Evolutionary conservation across 1,284 basidiomycete genomes (phyloP), one percentile per base, ranked within the genome.

Genomic region (Ceratorhiza oryzae-sativae): DNA sequence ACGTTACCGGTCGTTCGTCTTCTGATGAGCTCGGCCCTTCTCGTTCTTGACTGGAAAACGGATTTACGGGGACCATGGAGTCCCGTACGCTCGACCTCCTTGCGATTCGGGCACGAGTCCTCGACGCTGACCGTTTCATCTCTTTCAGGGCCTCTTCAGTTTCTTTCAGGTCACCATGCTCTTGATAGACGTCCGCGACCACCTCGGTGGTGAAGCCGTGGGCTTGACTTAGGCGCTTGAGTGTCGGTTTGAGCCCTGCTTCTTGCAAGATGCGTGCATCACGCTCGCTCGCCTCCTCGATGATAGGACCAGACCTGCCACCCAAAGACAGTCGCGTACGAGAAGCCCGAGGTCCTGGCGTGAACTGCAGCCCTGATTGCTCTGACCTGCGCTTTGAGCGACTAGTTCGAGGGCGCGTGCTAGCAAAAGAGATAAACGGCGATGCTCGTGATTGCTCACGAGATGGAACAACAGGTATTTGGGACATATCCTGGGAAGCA

Each of bases 201-300:
- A 67, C 49, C n/a, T 67, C 49, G 8, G 49, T n/a, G 20, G 48
- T 67, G 41, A 67, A 67, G 27, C 63, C 63, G 39, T 67, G 63
- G 1, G 32, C 51, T 27, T 68, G 36, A 27, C 36, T 56, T 12
- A 56, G 51, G 3, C 65, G 51, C 25, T 56, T 39, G 20, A 68
- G 18, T n/a, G 53, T 56, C 20, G 51, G 65, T 34, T 56, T 42
- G 4, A 68, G 20, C 25, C 65, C 63, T 13, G 63, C 63, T 27
- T 67, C 18, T 12, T 27, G 36, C 20, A 56, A 27, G 23, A 56
- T 46, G 13, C 53, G 8, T 32, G 51, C 15, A 41, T 67, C 63
- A 12, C 51, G 39, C 25, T 56, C 32, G 39, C 65, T 56, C n/a
- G 41, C 51, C 8, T 68, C 18, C 30, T 55, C 25, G 3, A 56